These are phyloP conservation scores for Talaromyces trachyspermus DNA, from an alignment of 495 filamentous ascomycete genomes.

Conservation along the genomic window DNA sequence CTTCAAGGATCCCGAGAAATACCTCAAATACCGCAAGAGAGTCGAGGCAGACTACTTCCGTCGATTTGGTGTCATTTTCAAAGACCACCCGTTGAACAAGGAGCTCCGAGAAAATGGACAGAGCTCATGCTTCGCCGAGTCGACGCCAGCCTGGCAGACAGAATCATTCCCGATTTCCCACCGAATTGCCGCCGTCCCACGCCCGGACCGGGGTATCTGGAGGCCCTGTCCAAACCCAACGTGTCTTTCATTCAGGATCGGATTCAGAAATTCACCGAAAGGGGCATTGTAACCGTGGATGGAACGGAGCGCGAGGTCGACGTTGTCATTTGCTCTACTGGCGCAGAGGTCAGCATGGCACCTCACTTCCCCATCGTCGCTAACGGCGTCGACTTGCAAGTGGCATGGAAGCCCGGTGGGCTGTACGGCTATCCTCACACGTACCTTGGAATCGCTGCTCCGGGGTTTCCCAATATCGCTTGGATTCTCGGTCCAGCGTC, in stretches of 20 bases:
- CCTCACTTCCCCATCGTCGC: constrained; percentile 53
- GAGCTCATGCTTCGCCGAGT: constrained; percentile 42
- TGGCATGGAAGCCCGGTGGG: constrained; percentile 28
- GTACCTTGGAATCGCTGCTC: constrained; percentile 55
- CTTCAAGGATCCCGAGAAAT: constrained; percentile 40
- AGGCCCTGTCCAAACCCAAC: constrained; percentile 57
- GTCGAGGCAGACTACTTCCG: constrained; percentile 51
- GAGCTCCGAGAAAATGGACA: constrained; percentile 43
- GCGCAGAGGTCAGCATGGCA: constrained; percentile 52
- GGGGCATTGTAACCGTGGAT: constrained; percentile 47
- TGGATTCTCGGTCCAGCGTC: constrained; percentile 45
- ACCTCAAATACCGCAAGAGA: constrained; percentile 41
- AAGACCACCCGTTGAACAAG: constrained; percentile 44
- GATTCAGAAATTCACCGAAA: constrained; percentile 51
- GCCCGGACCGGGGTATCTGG: constrained; percentile 64
- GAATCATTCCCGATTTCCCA: constrained; percentile 56
- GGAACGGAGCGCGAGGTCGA: constrained; percentile 46
- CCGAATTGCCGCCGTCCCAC: constrained; percentile 65
- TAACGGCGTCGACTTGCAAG: constrained; percentile 38
- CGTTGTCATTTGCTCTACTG: constrained; percentile 61
- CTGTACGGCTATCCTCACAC: constrained; percentile 55
- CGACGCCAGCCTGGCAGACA: constrained; percentile 43
- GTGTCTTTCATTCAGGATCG: constrained; percentile 49
- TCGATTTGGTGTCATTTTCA: constrained; percentile 48
- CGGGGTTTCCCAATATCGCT: constrained; percentile 59